These are phyloP conservation scores for Colletotrichum sp. DNA, from an alignment of 2,329 filamentous ascomycete genomes.

Conservation along the genomic window DNA sequence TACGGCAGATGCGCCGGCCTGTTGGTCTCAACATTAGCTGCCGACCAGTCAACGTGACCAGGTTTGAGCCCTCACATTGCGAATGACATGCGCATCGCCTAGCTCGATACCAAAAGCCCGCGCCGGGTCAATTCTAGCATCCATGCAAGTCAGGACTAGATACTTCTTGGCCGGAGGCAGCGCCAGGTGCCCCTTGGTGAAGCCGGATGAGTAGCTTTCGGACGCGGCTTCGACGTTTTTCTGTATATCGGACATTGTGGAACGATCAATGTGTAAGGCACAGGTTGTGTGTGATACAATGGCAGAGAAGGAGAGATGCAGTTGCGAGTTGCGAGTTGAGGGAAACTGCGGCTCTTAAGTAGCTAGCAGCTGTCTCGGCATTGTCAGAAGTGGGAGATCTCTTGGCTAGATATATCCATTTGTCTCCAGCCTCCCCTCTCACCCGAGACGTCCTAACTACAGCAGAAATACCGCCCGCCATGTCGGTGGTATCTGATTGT, in stretches of 20 bases:
- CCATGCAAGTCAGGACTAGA: conserved; percentile 76
- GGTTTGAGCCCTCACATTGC: conserved; percentile 53
- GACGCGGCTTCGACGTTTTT: conserved; percentile 20
- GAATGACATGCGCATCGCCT: conserved; percentile 80
- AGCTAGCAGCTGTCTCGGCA: neutral
- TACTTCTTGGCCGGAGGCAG: conserved; percentile 75
- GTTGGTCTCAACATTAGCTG: neutral
- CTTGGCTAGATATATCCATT: neutral
- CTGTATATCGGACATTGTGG: conserved; percentile 15
- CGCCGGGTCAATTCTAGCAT: conserved; percentile 73
- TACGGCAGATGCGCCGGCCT: conserved; percentile 66
- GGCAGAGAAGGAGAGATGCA: neutral
- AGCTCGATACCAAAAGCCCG: conserved; percentile 72
- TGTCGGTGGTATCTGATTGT: conserved; percentile 2
- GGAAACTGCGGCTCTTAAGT: neutral
- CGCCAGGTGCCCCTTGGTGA: conserved; percentile 69
- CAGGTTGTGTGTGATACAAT: neutral
- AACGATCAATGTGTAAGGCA: neutral
- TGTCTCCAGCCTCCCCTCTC: neutral
- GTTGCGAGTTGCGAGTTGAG: neutral
- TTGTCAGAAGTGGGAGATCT: neutral
- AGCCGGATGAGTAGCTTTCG: conserved; percentile 35
- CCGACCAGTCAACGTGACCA: neutral
- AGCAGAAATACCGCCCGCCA: neutral
- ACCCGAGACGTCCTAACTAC: neutral